Conservation (phyloP, 805 yeast genomes). For the Sporopachydermia quercuum region DNA sequence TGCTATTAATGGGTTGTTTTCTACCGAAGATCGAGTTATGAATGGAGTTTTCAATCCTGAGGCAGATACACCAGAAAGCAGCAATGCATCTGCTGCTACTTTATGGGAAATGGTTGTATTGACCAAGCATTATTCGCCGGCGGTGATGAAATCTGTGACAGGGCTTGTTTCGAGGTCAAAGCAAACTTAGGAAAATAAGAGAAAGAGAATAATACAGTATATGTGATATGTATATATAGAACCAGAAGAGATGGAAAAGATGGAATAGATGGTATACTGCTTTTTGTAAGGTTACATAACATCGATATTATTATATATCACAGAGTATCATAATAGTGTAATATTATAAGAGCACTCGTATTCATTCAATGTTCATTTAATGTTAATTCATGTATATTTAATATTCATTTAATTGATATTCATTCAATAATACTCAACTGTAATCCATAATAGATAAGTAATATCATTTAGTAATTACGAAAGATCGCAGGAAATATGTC, state of each 20-base stretch:
- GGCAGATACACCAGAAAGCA: conserved; percentile 50
- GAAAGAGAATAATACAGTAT: neutral
- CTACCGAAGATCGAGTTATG: conserved; percentile 76
- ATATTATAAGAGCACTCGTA: no score
- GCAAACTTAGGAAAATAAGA: neutral
- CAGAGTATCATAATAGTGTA: no score
- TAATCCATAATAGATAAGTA: no score
- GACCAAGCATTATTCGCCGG: conserved; percentile 72
- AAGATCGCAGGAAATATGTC: no score
- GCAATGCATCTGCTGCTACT: conserved; percentile 79
- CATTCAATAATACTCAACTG: no score
- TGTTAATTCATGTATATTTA: no score
- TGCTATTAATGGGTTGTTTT: conserved; percentile 58
- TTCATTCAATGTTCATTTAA: no score
- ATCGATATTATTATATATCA: no score
- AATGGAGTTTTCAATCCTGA: conserved; percentile 67
- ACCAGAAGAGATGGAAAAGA: neutral
- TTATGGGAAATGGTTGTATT: conserved; percentile 78
- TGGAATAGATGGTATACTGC: neutral
- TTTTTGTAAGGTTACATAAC: no score
- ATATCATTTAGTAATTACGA: no score
- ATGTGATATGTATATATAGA: neutral
- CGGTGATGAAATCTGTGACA: conserved; percentile 53
- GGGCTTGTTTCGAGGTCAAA: conserved; percentile 23
- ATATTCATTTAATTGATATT: no score